Conservation (phyloP, 148 eudicot species). For the Amaranthus cruentus region DNA sequence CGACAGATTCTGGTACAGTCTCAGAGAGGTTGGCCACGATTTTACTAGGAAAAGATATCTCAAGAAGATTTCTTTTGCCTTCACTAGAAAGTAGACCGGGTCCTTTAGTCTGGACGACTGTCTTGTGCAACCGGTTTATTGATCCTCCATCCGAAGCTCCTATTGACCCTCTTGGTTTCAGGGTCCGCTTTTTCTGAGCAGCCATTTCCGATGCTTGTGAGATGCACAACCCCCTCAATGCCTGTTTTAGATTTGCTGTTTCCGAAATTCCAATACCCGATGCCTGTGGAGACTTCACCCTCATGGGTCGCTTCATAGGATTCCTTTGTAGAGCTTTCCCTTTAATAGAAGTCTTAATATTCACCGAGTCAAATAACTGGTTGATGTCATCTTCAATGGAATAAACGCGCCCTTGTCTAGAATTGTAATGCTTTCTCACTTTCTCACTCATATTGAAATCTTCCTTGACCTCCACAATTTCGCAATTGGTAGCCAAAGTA, state of each 20-base stretch:
- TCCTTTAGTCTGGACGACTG: constrained; percentile 35
- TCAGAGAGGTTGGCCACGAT: constrained; percentile 32
- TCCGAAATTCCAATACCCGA: constrained; percentile 60
- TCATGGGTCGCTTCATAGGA: constrained; percentile 70
- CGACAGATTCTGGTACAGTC: constrained; percentile 22
- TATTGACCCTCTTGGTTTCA: constrained; percentile 39
- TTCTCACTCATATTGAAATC: constrained; percentile 32
- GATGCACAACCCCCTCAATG: constrained; percentile 72
- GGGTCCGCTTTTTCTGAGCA: constrained; percentile 55
- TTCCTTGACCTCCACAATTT: constrained; percentile 65
- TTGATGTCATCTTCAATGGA: constrained; percentile 72
- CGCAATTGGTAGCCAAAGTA: constrained; percentile 35
- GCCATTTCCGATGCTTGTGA: constrained; percentile 94
- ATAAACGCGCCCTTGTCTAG: constrained; percentile 47
- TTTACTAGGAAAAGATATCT: constrained; percentile 47
- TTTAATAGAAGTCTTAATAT: constrained; percentile 37
- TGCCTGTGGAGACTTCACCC: constrained; percentile 42
- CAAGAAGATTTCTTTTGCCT: constrained; percentile 35
- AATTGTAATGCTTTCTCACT: constrained; percentile 21
- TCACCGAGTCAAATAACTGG: constrained; percentile 65
- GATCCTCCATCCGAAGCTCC: constrained; percentile 41
- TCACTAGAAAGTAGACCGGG: constrained; percentile 26
- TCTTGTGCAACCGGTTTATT: constrained; percentile 30
- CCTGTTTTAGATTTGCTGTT: constrained; percentile 72
- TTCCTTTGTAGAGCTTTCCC: constrained; percentile 41